phyloP scores from a whole-genome alignment of 441 rosid genomes.

The Adansonia rubrostipa region DNA sequence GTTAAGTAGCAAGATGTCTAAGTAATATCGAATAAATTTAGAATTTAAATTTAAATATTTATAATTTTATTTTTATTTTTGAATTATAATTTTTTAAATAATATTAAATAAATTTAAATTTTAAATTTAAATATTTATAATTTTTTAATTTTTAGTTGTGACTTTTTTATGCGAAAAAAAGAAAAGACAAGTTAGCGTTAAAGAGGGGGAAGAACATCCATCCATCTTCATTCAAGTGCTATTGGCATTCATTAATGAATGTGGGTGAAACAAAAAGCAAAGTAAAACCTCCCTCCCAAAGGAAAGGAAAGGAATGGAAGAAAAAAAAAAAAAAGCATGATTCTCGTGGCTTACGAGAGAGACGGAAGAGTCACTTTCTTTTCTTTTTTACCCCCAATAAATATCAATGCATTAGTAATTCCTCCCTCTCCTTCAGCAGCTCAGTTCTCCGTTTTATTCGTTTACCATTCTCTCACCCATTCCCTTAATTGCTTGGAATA shows the following conservation, averaged over 20 bases:
- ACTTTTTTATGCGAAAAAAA: no score
- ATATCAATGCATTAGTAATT: slow-evolving; percentile 28
- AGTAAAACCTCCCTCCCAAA: slow-evolving; percentile 21
- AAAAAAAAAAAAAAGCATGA: slow-evolving; percentile 43
- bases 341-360: slow-evolving; percentile 51
- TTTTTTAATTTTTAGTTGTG: no score
- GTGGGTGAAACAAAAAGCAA: slow-evolving; percentile 30
- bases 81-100: no score
- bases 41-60: no score
- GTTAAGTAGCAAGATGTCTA: not conserved
- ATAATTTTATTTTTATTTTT: no score
- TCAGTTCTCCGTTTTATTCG: not conserved
- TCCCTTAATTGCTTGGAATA: not conserved
- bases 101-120: no score
- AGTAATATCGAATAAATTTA: no score
- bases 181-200: no score
- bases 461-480: slow-evolving; percentile 21
- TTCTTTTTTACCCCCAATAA: not conserved
- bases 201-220: slow-evolving; percentile 4
- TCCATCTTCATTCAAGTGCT: slow-evolving; percentile 53
- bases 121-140: no score
- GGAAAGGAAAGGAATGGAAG: slow-evolving; percentile 24
- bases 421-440: slow-evolving; percentile 15
- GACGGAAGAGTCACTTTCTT: slow-evolving; percentile 39
- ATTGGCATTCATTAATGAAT: slow-evolving; percentile 43